A percentile compares a stretch with the other conserved stretches of the same genome.
These are phyloP conservation scores for Euclidium syriacum DNA, from an alignment of 345 rosid species.

Conservation along the genomic window DNA sequence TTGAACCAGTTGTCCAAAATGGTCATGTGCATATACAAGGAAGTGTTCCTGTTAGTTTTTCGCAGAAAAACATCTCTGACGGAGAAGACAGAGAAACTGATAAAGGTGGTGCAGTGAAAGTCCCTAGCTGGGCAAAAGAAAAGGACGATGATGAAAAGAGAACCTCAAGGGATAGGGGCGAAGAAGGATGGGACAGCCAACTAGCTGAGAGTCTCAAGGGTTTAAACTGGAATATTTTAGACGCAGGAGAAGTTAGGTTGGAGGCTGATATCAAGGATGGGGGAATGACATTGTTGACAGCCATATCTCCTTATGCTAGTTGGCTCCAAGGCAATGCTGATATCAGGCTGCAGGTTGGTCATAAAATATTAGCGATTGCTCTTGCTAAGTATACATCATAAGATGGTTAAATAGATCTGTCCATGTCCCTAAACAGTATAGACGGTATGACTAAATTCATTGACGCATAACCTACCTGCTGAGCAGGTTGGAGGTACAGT, in stretches of 20 bases:
- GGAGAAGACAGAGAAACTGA: conserved; percentile 63
- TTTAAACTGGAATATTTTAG: conserved; percentile 82
- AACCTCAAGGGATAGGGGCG: conserved; percentile 60
- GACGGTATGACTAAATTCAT: not conserved
- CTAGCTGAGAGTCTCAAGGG: conserved; percentile 88
- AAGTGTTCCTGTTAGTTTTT: conserved; percentile 80
- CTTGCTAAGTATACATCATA: not conserved
- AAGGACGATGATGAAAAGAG: conserved; percentile 60
- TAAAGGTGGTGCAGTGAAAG: conserved; percentile 45
- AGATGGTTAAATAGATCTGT: not conserved
- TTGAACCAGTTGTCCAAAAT: conserved; percentile 79
- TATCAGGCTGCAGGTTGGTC: conserved; percentile 73
- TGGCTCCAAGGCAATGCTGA: conserved; percentile 98
- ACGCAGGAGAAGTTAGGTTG: conserved; percentile 89
- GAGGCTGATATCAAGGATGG: conserved; percentile 98
- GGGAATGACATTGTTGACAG: conserved; percentile 93
- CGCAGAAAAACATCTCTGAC: conserved; percentile 49
- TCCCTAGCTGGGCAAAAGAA: conserved; percentile 76
- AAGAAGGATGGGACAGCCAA: conserved; percentile 85
- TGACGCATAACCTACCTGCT: conserved; percentile 8
- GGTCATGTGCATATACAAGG: conserved; percentile 99
- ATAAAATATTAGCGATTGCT: not conserved
- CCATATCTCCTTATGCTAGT: conserved; percentile 79
- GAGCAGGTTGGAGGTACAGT: conserved; percentile 91
- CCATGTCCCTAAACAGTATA: not conserved